phyloP scores from a whole-genome alignment of 257 asterid species.

The Datura wrightii region DNA sequence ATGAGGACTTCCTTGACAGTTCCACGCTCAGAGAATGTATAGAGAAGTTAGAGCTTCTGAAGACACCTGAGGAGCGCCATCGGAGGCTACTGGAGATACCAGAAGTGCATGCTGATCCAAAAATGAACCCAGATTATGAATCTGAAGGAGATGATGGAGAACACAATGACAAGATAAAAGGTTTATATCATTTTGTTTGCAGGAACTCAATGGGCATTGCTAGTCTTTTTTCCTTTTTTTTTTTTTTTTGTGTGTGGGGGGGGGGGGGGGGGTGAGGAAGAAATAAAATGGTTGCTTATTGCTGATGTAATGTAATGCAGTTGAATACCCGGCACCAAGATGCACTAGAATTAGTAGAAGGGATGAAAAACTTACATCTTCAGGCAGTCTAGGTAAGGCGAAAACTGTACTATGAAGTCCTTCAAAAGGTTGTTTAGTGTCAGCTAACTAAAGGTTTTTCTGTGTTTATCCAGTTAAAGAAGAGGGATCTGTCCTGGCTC shows the following conservation, averaged over 20 bases:
- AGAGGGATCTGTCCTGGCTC: constrained; percentile 46
- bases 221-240: not conserved
- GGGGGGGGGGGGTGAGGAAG: not conserved
- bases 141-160: constrained; percentile 66
- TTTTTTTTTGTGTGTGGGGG: not conserved
- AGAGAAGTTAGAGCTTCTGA: constrained; percentile 63
- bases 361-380: constrained; percentile 12
- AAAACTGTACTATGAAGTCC: not conserved
- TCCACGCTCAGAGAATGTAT: constrained; percentile 76
- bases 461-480: constrained; percentile 61
- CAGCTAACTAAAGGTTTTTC: constrained; percentile 35
- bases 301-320: constrained; percentile 30
- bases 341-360: constrained; percentile 26
- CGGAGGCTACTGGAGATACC: constrained; percentile 71
- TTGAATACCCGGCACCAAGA: constrained; percentile 28
- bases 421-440: not conserved
- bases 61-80: constrained; percentile 76
- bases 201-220: not conserved
- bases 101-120: constrained; percentile 78
- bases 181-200: constrained; percentile 37
- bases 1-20: constrained; percentile 66
- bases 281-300: constrained; percentile 1
- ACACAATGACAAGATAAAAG: constrained; percentile 47
- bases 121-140: constrained; percentile 72
- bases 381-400: constrained; percentile 20